Conservation (phyloP, 441 rosid species). For the Erodium moschatum region DNA sequence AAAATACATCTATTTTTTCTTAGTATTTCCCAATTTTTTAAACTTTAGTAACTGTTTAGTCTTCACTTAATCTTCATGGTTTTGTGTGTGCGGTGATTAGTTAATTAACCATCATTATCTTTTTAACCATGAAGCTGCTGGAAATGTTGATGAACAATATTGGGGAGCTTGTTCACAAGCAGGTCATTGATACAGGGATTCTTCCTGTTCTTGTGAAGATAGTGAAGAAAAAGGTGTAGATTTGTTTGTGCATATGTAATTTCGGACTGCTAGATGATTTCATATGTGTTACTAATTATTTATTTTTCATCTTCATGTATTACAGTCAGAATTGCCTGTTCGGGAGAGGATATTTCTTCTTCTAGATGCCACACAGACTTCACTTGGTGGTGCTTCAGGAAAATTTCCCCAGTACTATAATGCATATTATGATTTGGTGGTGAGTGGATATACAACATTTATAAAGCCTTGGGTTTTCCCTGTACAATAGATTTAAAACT, state of each 20-base stretch:
- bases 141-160: slow-evolving; percentile 96
- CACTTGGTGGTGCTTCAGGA: slow-evolving; percentile 87
- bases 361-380: slow-evolving; percentile 92
- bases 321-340: slow-evolving; percentile 75
- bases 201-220: slow-evolving; percentile 81
- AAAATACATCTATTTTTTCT: too few species aligned
- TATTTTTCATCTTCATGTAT: slow-evolving; percentile 18
- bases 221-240: slow-evolving; percentile 84
- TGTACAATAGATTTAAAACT: not conserved
- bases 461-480: not conserved
- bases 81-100: slow-evolving; percentile 14
- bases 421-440: slow-evolving; percentile 91
- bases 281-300: not conserved
- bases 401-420: slow-evolving; percentile 78
- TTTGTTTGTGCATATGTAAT: slow-evolving; percentile 17
- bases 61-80: not conserved
- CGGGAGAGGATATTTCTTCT: slow-evolving; percentile 92
- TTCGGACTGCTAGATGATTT: slow-evolving; percentile 8
- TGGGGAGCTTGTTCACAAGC: slow-evolving; percentile 68
- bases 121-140: slow-evolving; percentile 51
- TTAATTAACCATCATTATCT: not conserved
- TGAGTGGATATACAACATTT: slow-evolving; percentile 33
- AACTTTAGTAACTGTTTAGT: not conserved
- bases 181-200: slow-evolving; percentile 65
- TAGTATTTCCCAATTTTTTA: too few species aligned